Evolutionary conservation across 495 filamentous ascomycete species (phyloP).

Genomic region (Schizothecium vesticola): DNA sequence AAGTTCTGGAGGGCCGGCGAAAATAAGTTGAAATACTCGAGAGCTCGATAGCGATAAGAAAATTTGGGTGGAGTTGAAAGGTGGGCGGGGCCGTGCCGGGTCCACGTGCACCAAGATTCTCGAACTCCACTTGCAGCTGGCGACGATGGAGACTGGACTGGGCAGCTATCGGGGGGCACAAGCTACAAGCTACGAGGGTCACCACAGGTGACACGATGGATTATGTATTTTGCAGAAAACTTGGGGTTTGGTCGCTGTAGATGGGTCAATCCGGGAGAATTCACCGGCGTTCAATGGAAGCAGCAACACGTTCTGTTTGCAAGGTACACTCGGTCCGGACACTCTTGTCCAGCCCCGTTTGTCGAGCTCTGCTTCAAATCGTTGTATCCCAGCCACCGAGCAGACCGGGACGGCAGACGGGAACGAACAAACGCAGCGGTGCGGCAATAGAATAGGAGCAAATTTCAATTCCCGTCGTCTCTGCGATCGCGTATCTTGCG

Average conservation of each 20-base stretch:
- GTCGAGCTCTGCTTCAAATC: neutral
- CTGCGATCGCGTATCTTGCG: no score
- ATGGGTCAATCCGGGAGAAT: neutral
- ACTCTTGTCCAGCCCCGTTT: neutral
- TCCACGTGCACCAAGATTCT: neutral
- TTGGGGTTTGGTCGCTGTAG: neutral
- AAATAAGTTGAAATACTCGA: conserved; percentile 7
- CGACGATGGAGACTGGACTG: neutral
- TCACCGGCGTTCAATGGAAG: neutral
- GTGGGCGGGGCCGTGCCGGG: neutral
- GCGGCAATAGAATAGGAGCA: neutral
- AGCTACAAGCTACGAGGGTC: neutral
- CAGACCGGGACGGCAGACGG: neutral
- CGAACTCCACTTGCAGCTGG: neutral
- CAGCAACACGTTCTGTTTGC: neutral
- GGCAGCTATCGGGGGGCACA: neutral
- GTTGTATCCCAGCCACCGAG: neutral
- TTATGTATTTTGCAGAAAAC: neutral
- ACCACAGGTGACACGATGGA: neutral
- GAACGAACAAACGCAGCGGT: neutral
- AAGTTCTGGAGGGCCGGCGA: neutral
- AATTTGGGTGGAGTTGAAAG: conserved; percentile 6
- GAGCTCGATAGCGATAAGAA: conserved; percentile 2
- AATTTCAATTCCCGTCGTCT: neutral
- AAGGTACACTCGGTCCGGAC: neutral